Evolutionary conservation across 2,329 filamentous ascomycete genomes (phyloP).

Genomic region (Epichloe festucae): DNA sequence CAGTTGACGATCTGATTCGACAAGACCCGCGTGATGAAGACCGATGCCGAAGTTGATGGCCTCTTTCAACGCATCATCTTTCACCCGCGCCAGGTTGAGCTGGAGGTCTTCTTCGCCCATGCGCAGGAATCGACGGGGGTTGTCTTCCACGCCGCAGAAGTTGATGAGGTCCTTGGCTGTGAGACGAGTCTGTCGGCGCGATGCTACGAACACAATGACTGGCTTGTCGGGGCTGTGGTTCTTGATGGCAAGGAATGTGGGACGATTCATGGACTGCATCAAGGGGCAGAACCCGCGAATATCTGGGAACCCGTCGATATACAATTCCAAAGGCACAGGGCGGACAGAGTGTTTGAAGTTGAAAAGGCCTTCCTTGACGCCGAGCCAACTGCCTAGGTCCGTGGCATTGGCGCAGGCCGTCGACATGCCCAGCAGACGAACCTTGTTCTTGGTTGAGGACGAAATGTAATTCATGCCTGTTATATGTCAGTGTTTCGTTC

Average conservation of each 20-base stretch:
- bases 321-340: conserved; percentile 89
- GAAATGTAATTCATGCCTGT: conserved; percentile 95
- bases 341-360: conserved; percentile 97
- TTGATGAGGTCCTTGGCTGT: conserved; percentile 96
- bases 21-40: conserved; percentile 89
- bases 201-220: conserved; percentile 96
- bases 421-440: conserved; percentile 94
- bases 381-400: conserved; percentile 91
- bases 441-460: conserved; percentile 77
- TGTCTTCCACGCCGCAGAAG: conserved; percentile 96
- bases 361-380: conserved; percentile 89
- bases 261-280: conserved; percentile 99
- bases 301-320: conserved; percentile 94
- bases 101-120: conserved; percentile 94
- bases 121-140: conserved; percentile 79
- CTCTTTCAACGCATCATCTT: conserved; percentile 84
- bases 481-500: background rate
- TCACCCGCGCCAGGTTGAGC: conserved; percentile 74
- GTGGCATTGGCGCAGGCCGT: conserved; percentile 93
- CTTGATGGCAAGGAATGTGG: conserved; percentile 92
- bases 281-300: conserved; percentile 94
- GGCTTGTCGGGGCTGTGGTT: conserved; percentile 92
- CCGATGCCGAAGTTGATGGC: conserved; percentile 97
- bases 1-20: conserved; percentile 84
- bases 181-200: conserved; percentile 81